Conservation (phyloP, 305 asterid genomes). For the Salvia sclarea region DNA sequence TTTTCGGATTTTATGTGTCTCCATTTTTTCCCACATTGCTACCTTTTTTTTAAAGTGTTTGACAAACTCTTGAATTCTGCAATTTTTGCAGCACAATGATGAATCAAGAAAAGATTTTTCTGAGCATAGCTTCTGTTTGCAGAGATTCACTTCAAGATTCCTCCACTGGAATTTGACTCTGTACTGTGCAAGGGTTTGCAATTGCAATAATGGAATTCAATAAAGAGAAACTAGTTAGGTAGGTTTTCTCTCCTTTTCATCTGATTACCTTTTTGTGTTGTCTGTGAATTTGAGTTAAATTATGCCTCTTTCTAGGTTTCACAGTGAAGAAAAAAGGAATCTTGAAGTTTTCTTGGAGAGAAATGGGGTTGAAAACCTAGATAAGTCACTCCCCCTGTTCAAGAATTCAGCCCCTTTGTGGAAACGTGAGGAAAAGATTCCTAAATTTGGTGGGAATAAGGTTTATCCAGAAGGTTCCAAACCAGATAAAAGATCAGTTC, state of each 20-base stretch:
- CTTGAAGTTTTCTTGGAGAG: conserved; percentile 55
- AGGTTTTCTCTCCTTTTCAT: not conserved
- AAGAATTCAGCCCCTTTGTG: conserved; percentile 40
- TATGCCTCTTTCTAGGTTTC: conserved; percentile 45
- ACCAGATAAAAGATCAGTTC: conserved; percentile 46
- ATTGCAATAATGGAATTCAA: conserved; percentile 50
- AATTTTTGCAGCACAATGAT: conserved; percentile 7
- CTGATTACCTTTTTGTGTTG: too few species aligned
- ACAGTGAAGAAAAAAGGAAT: conserved; percentile 52
- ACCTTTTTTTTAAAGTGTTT: not conserved
- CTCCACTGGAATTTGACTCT: conserved; percentile 11
- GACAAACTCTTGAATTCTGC: conserved; percentile 26
- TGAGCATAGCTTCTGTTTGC: conserved; percentile 10
- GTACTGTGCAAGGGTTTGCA: not conserved
- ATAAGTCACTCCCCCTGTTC: conserved; percentile 42
- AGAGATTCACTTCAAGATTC: not conserved
- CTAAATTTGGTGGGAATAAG: conserved; percentile 59
- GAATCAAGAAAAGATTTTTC: conserved; percentile 5
- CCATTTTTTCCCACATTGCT: conserved; percentile 9
- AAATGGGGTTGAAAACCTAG: conserved; percentile 42
- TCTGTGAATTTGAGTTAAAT: not conserved
- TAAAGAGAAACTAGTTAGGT: conserved; percentile 65
- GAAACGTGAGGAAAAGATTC: conserved; percentile 47
- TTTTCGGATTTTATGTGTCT: conserved; percentile 29
- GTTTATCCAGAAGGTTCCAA: conserved; percentile 67